phyloP scores from a whole-genome alignment of 331 rosid species.

The Dryas integrifolia region DNA sequence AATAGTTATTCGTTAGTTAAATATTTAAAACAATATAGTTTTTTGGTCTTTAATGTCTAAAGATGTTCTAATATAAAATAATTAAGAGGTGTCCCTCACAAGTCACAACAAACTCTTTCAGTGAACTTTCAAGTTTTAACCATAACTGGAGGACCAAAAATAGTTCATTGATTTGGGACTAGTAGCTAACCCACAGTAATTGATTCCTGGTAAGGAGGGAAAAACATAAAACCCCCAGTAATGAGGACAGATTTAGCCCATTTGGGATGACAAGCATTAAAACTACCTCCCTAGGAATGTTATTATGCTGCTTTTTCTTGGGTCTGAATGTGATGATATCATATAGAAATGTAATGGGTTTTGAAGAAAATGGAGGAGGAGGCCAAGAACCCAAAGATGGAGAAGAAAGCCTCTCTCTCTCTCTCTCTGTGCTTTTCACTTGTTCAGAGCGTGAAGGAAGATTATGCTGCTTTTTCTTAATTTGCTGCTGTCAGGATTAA shows the following conservation, averaged over 20 bases:
- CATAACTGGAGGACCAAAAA: background rate
- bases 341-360: too few relatives aligned
- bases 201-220: background rate
- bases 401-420: too few relatives aligned
- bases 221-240: background rate
- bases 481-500: background rate
- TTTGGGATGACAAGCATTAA: constrained; percentile 3
- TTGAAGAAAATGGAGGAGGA: too few relatives aligned
- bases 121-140: background rate
- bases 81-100: background rate
- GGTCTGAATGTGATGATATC: too few relatives aligned
- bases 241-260: background rate
- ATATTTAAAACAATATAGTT: background rate
- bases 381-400: too few relatives aligned
- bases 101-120: background rate
- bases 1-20: background rate
- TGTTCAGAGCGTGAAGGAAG: too few relatives aligned
- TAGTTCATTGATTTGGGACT: background rate
- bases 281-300: background rate
- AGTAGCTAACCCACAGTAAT: background rate
- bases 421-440: too few relatives aligned
- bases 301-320: background rate
- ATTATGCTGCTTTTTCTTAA: background rate
- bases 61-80: background rate
- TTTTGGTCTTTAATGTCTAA: background rate